Conservation (phyloP, 345 rosid species). For the Eucalyptus erythrocorys region DNA sequence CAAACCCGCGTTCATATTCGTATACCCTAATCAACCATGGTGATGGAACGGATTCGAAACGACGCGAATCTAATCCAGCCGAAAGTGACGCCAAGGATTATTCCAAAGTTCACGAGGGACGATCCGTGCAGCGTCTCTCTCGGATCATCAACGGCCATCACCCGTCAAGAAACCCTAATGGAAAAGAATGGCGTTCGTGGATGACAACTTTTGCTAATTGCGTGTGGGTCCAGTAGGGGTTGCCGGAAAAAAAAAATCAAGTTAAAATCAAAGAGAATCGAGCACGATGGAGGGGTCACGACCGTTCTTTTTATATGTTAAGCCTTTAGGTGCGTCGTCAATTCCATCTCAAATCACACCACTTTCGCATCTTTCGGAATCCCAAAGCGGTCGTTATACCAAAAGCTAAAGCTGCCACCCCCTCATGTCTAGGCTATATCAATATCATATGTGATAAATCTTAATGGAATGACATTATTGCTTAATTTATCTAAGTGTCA, state of each 20-base stretch:
- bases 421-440: background rate
- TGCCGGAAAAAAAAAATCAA: too few relatives aligned
- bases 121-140: background rate
- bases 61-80: background rate
- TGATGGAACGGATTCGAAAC: background rate
- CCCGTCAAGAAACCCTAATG: background rate
- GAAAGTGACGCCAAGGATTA: background rate
- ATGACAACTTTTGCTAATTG: background rate
- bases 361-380: background rate
- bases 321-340: conserved; percentile 3
- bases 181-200: background rate
- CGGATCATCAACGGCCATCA: background rate
- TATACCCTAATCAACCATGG: background rate
- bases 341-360: background rate
- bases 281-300: background rate
- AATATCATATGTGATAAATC: background rate
- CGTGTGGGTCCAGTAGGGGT: background rate
- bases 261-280: background rate
- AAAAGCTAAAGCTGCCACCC: background rate
- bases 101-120: background rate
- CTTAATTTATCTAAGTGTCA: background rate
- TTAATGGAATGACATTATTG: background rate
- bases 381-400: background rate
- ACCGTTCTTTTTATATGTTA: background rate
- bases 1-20: background rate